Conservation (phyloP, 371 early-diverging fungal species). For the Coemansia sp. region DNA sequence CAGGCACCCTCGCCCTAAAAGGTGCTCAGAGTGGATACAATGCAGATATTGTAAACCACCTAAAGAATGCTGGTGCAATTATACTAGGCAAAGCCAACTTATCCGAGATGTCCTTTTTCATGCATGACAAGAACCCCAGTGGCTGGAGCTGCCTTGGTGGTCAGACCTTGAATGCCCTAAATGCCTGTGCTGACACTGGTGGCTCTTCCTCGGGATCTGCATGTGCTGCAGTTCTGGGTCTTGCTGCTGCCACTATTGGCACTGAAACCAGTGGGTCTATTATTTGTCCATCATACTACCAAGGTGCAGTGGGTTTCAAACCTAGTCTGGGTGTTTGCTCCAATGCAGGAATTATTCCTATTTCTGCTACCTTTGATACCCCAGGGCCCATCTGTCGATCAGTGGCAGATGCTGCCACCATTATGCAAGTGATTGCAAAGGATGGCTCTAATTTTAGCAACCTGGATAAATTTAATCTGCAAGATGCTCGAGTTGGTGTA, state of each 20-base stretch:
- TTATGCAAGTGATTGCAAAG: too few species aligned
- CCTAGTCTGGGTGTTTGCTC: conserved; percentile 8
- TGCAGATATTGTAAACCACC: conserved; percentile 3
- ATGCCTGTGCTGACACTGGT: conserved; percentile 3
- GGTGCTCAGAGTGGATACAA: conserved; percentile 4
- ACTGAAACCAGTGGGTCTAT: conserved; percentile 9
- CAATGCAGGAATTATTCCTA: conserved; percentile 10
- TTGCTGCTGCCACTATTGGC: conserved; percentile 1
- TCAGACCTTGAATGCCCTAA: conserved; percentile 8
- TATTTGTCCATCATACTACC: conserved; percentile 1
- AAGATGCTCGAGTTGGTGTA: too few species aligned
- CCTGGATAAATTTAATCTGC: too few species aligned
- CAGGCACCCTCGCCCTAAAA: conserved; percentile 6
- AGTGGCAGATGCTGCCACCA: conserved; percentile 1
- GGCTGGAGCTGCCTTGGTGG: conserved; percentile 15
- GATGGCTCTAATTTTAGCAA: too few species aligned
- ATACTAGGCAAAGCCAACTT: conserved; percentile 5
- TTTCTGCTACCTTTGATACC: conserved; percentile 8
- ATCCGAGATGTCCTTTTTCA: conserved; percentile 2
- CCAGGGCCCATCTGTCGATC: conserved; percentile 6
- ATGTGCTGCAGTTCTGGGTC: conserved; percentile 8
- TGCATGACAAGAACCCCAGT: neutral
- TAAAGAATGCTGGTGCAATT: conserved; percentile 2
- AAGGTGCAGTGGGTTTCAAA: conserved; percentile 6
- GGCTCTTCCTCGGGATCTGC: conserved; percentile 13